phyloP scores from a whole-genome alignment of 352 stramenopile genomes.

The Pythium periplocum region DNA sequence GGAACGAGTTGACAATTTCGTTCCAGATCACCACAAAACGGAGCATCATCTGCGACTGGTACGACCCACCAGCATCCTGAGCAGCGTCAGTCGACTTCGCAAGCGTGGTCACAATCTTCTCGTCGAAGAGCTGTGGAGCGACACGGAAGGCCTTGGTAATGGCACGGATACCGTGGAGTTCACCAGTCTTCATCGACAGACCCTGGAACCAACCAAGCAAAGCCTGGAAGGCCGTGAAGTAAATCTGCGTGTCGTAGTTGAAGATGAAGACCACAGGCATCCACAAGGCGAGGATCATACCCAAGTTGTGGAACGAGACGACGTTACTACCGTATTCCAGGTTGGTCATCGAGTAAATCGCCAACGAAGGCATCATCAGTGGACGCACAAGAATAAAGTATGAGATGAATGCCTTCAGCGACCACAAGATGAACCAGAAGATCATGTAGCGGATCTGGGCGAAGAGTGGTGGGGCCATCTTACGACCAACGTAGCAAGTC shows the following conservation, averaged over 20 bases:
- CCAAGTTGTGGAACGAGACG: conserved; percentile 40
- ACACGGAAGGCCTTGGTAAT: conserved; percentile 40
- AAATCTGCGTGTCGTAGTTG: conserved; percentile 53
- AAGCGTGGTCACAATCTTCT: conserved; percentile 38
- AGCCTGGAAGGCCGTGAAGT: conserved; percentile 39
- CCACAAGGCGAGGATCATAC: conserved; percentile 38
- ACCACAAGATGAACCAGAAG: conserved; percentile 33
- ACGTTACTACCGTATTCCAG: conserved; percentile 34
- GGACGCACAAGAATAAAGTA: conserved; percentile 37
- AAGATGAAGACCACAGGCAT: conserved; percentile 41
- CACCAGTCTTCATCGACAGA: conserved; percentile 36
- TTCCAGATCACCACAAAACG: conserved; percentile 52
- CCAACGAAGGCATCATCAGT: conserved; percentile 31
- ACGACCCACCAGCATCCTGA: conserved; percentile 13
- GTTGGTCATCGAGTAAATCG: conserved; percentile 30
- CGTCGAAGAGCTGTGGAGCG: conserved; percentile 34
- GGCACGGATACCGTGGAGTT: conserved; percentile 28
- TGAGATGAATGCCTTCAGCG: conserved; percentile 29
- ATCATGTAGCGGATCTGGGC: conserved; percentile 29
- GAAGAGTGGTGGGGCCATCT: conserved; percentile 28
- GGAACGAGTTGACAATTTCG: conserved; percentile 48
- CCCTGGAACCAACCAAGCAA: conserved; percentile 27
- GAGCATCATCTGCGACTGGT: conserved; percentile 46
- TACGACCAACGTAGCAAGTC: conserved; percentile 33
- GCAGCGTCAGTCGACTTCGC: conserved; percentile 29